phyloP scores from a whole-genome alignment of 2,329 filamentous ascomycete species.

The Trichophyton simii region DNA sequence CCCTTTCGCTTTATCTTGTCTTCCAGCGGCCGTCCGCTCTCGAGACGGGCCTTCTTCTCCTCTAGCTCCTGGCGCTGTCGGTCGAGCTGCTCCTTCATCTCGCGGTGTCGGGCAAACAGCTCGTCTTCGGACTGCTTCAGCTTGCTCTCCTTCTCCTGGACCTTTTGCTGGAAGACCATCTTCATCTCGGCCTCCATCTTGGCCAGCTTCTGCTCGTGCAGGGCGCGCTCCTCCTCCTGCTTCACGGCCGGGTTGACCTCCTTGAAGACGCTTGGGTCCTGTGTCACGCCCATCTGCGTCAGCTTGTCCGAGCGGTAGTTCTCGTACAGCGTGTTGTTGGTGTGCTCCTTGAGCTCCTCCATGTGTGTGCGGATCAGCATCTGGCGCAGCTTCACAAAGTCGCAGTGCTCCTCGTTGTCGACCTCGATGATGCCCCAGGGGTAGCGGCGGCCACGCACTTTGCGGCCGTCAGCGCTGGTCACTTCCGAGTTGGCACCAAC shows the following conservation, averaged over 20 bases:
- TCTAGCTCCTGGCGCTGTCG: conserved; percentile 88
- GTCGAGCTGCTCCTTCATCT: conserved; percentile 99
- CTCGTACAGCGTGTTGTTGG: conserved; percentile 97
- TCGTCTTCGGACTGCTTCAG: conserved; percentile 99
- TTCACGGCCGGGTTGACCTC: conserved; percentile 99
- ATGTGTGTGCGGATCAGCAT: conserved; percentile 99
- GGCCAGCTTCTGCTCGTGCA: conserved; percentile 98
- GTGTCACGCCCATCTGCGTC: conserved; percentile 92
- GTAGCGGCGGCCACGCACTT: conserved; percentile 90
- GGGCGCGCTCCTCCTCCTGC: conserved; percentile 94
- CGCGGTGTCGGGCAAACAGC: conserved; percentile 90
- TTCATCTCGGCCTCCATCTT: conserved; percentile 99
- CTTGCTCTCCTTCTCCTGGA: conserved; percentile 98
- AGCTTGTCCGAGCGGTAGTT: conserved; percentile 99
- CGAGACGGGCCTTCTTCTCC: conserved; percentile 93
- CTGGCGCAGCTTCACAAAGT: conserved; percentile 98
- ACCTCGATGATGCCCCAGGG: conserved; percentile 99
- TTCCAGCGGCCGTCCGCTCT: conserved; percentile 89
- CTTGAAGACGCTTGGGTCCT: conserved; percentile 99
- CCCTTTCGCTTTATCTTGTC: conserved; percentile 99
- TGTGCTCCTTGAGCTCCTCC: conserved; percentile 99
- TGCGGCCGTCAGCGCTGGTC: conserved; percentile 77
- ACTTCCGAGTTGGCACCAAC: conserved; percentile 96
- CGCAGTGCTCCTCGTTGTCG: conserved; percentile 99
- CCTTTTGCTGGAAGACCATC: conserved; percentile 99